Evolutionary conservation across 2,329 filamentous ascomycete genomes (phyloP).

Genomic region (Claviceps sp.): DNA sequence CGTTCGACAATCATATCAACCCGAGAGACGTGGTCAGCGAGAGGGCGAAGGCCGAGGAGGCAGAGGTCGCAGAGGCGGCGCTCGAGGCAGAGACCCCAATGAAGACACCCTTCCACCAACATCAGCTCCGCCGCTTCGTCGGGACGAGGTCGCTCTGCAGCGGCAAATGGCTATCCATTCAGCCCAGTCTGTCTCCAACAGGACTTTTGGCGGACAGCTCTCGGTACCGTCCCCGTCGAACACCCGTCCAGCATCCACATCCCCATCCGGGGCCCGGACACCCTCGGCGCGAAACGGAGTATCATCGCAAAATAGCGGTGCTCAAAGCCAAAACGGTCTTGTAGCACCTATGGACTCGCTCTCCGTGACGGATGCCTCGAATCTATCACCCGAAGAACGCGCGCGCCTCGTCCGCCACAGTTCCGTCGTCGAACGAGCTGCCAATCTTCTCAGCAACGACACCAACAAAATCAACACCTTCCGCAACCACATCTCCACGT

Average conservation of each 20-base stretch:
- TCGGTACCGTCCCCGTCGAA: conserved; percentile 28
- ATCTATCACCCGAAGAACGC: conserved; percentile 62
- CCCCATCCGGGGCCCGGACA: background rate
- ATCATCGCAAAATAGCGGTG: background rate
- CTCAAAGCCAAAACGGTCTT: conserved; percentile 9
- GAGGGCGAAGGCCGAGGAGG: conserved; percentile 27
- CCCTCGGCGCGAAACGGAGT: conserved; percentile 12
- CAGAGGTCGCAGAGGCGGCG: conserved; percentile 28
- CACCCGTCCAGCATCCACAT: background rate
- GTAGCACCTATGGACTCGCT: conserved; percentile 34
- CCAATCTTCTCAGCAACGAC: conserved; percentile 68
- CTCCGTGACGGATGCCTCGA: conserved; percentile 34
- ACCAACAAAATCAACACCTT: conserved; percentile 62
- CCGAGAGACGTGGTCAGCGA: conserved; percentile 27
- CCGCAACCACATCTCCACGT: conserved; percentile 66
- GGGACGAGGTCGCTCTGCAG: conserved; percentile 86
- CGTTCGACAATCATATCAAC: conserved; percentile 57
- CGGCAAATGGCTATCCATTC: conserved; percentile 84
- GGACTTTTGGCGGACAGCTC: conserved; percentile 76
- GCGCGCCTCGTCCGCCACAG: conserved; percentile 68
- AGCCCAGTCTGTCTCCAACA: conserved; percentile 63
- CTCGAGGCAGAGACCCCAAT: conserved; percentile 73
- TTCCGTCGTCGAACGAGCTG: conserved; percentile 74
- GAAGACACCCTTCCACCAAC: conserved; percentile 63
- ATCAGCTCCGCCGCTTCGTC: conserved; percentile 64